phyloP scores from a whole-genome alignment of 306 rosid genomes.

The Cucurbita moschata region DNA sequence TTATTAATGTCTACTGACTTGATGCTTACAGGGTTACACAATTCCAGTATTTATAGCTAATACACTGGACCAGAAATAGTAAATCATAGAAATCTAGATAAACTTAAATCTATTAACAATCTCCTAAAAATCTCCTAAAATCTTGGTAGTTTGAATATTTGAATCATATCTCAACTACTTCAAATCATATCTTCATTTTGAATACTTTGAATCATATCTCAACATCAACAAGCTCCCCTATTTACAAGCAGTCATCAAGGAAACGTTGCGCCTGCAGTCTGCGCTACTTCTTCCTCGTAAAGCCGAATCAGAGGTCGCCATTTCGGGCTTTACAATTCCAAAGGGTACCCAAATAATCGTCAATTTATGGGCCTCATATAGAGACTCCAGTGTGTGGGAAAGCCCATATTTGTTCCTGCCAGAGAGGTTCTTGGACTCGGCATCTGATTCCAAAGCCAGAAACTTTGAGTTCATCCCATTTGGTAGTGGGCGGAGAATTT shows the following conservation, averaged over 20 bases:
- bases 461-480: conserved; percentile 39
- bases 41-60: too few species aligned
- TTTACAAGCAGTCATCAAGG: conserved; percentile 41
- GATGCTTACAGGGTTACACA: too few species aligned
- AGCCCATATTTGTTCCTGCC: conserved; percentile 27
- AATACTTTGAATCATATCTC: too few species aligned
- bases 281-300: conserved; percentile 37
- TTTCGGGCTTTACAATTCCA: conserved; percentile 28
- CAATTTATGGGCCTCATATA: conserved; percentile 36
- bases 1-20: too few species aligned
- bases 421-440: conserved; percentile 33
- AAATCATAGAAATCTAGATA: too few species aligned
- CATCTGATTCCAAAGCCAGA: conserved; percentile 26
- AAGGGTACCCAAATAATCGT: conserved; percentile 29
- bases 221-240: conserved; percentile 25
- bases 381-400: conserved; percentile 27
- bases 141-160: too few species aligned
- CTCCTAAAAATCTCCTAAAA: too few species aligned
- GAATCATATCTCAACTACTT: too few species aligned
- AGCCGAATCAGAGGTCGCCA: conserved; percentile 26
- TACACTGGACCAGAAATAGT: too few species aligned
- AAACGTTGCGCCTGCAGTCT: conserved; percentile 27
- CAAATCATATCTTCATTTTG: too few species aligned
- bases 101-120: too few species aligned
- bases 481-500: conserved; percentile 18